phyloP scores from a whole-genome alignment of 805 yeast genomes.

The Candida incommunis region DNA sequence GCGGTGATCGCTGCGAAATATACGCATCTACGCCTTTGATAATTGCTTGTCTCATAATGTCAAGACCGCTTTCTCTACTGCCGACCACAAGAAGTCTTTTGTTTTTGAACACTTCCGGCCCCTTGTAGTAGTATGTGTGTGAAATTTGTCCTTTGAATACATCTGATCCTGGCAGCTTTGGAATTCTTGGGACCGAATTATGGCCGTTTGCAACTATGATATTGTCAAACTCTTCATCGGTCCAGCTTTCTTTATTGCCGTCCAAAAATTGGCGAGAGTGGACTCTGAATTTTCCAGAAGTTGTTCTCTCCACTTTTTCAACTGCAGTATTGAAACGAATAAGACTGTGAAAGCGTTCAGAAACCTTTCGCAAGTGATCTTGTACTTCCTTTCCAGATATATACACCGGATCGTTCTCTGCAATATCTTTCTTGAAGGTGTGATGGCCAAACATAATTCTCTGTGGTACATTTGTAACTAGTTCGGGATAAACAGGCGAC shows the following conservation, averaged over 20 bases:
- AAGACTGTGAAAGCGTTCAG: not conserved
- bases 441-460: not conserved
- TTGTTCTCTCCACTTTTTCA: not conserved
- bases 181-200: conserved; percentile 18
- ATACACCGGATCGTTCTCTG: not conserved
- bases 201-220: conserved; percentile 15
- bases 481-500: not conserved
- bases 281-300: not conserved
- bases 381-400: not conserved
- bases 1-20: not conserved
- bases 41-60: not conserved
- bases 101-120: conserved; percentile 10
- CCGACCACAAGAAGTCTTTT: conserved; percentile 23
- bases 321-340: conserved; percentile 1
- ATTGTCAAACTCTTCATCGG: conserved; percentile 10
- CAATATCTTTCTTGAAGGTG: conserved; percentile 1
- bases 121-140: conserved; percentile 22
- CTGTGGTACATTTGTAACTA: not conserved
- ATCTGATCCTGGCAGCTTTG: conserved; percentile 16
- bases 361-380: not conserved
- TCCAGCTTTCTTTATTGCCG: conserved; percentile 5
- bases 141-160: conserved; percentile 17
- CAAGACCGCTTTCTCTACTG: conserved; percentile 2
- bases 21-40: not conserved
- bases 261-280: not conserved